A percentile compares a stretch with the other conserved stretches of the same genome.
Evolutionary conservation across 768 basidiomycete species (phyloP).

Genomic region (Podaxis sp.): DNA sequence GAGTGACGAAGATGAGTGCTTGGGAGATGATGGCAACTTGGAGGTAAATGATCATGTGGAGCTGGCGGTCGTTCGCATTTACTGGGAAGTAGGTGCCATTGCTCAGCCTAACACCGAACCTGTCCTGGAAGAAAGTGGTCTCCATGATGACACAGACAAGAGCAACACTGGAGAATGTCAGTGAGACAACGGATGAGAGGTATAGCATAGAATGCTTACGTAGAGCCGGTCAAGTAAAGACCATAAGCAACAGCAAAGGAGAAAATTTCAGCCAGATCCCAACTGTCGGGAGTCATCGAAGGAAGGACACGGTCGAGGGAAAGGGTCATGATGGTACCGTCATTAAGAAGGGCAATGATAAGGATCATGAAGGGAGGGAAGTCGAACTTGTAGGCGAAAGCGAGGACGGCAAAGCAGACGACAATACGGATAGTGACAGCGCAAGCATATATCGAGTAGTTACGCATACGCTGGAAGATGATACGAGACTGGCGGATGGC

Average conservation of each 20-base stretch:
- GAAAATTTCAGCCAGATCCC: slow-evolving; percentile 97
- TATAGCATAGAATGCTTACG: slow-evolving; percentile 50
- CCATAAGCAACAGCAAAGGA: slow-evolving; percentile 95
- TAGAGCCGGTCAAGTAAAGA: slow-evolving; percentile 87
- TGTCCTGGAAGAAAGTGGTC: slow-evolving; percentile 87
- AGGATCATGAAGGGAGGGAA: slow-evolving; percentile 99
- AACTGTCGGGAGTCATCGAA: slow-evolving; percentile 91
- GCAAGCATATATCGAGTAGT: slow-evolving; percentile 97
- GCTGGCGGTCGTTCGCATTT: slow-evolving; percentile 59
- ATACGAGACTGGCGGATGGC: slow-evolving; percentile 97
- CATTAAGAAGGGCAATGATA: slow-evolving; percentile 95
- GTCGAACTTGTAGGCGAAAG: slow-evolving; percentile 95
- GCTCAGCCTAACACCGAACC: slow-evolving; percentile 70
- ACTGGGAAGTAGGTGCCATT: slow-evolving; percentile 24
- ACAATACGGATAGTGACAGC: slow-evolving; percentile 99
- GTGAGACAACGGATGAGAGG: slow-evolving; percentile 13
- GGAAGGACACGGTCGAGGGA: slow-evolving; percentile 96
- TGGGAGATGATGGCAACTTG: slow-evolving; percentile 99
- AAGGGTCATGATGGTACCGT: slow-evolving; percentile 99
- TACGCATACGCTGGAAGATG: slow-evolving; percentile 99
- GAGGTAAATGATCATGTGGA: slow-evolving; percentile 90
- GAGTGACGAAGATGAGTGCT: slow-evolving; percentile 94
- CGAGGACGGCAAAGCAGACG: slow-evolving; percentile 93
- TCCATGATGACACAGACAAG: slow-evolving; percentile 83
- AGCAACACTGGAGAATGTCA: slow-evolving; percentile 50